Base-by-base conservation (phyloP, 352 stramenopile genomes). In the Globisporangium abappressorium region DNA sequence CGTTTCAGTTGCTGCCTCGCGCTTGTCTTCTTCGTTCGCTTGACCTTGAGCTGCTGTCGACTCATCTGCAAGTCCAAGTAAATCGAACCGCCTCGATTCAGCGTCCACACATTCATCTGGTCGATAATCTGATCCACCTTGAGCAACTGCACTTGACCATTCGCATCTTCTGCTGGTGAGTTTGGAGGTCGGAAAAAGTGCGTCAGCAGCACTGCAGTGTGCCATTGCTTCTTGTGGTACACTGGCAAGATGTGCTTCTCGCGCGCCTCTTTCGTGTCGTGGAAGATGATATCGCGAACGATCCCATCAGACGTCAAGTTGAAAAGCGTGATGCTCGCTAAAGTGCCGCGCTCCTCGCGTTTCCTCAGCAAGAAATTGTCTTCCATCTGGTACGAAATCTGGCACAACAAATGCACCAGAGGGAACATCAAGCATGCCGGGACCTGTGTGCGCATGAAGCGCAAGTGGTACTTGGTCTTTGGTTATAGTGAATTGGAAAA, bases 101-200 rank as follows among this genome's bases (percentile, higher is more conserved):
- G 74, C 15, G 79, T 82, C 89, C 89, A 96, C 18, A 94, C 82
- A 55, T 83, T 94, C 87, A 96, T 95, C 46, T 91, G 81, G 69
- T 94, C 87, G 24, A 96, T 89, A 33, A 96, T 96, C 62, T 94
- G 87, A 14, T 94, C 85, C 28, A 94, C 87, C 68, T 94, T 94
- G 33, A 95, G 77, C 62, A 96, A 62, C 65, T 93, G 85, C 5
- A 96, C 85, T 66, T 94, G 89, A 15, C 84, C 87, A 56, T 88
- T 82, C 5, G 64, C 64, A 38, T 94, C 78, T 58, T 96, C 89
- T 28, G 89, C 85, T 12, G 85, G 84, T 0, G 85, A 87, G 58
- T 88, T 83, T 14, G 88, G 85, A 53, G 77, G 79, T 1, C 89
- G 81, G 56, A 92, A 94, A 61, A 96, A 92, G 46, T 94, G 85